Percentiles rank a stretch among this genome's conserved stretches.
Conservation (phyloP, 345 rosid genomes). For the Pistacia vera region DNA sequence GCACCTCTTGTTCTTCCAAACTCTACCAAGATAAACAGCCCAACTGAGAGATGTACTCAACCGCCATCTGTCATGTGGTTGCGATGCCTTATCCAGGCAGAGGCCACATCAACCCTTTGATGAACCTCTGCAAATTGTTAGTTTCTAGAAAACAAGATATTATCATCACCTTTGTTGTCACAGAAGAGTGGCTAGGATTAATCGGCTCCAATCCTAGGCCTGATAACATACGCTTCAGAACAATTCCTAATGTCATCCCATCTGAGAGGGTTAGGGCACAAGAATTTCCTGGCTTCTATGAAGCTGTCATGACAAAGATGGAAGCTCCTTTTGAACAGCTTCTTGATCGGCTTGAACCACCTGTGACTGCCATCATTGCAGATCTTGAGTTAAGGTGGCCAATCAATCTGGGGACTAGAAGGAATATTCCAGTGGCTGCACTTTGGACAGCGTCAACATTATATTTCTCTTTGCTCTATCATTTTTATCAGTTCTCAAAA, state of each 20-base stretch:
- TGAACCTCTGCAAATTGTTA: constrained; percentile 56
- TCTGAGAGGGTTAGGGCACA: constrained; percentile 37
- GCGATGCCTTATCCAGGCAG: constrained; percentile 68
- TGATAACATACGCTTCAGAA: constrained; percentile 28
- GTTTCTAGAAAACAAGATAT: constrained; percentile 35
- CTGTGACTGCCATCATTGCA: constrained; percentile 24
- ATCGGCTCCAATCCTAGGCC: constrained; percentile 45
- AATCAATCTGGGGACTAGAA: constrained; percentile 25
- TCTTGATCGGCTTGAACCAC: constrained; percentile 33
- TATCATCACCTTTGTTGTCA: constrained; percentile 56
- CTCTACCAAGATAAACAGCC: too few relatives aligned
- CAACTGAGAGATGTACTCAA: too few relatives aligned
- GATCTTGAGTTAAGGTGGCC: constrained; percentile 35
- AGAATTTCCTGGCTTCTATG: constrained; percentile 42
- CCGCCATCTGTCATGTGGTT: constrained; percentile 40
- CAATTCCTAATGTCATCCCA: constrained; percentile 54
- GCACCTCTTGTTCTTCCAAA: too few relatives aligned
- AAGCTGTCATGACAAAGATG: constrained; percentile 46
- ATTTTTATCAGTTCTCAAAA: constrained; percentile 27
- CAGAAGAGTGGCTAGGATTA: constrained; percentile 69
- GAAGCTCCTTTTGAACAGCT: constrained; percentile 51
- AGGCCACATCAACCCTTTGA: constrained; percentile 77
- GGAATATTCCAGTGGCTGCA: constrained; percentile 36
- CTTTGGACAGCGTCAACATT: constrained; percentile 37
- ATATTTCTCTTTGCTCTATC: constrained; percentile 37